Base-by-base conservation (phyloP, 2,329 filamentous ascomycete species). In the Botrytis tulipae region DNA sequence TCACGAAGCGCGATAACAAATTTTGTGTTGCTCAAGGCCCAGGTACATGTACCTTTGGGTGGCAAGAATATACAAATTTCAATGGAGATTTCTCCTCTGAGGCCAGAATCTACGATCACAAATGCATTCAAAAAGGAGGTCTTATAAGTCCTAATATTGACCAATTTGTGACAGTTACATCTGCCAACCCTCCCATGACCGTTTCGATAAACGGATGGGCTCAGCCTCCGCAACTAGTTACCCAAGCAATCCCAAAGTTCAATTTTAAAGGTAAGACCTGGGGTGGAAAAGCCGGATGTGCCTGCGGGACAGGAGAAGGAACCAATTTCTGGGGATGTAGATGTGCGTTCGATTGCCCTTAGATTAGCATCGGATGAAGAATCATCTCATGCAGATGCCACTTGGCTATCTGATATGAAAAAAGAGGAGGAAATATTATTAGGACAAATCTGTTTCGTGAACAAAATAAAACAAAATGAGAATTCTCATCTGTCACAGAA, bases 41-140 rank as follows among this genome's bases (percentile, higher is more conserved):
- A 4, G 44, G 44, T 9, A 71, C 40, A 35, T 71, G 59, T 32
- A 71, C 59, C 12, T 71, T 63, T 5, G 44, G 44, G 10, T 63
- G 44, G 42, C 69, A 71, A 63, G 59, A 71, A 65, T 63, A 35
- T 44, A 40, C 32, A 25, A 35, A 40, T 22, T 7, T 12, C 4
- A 12, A 51, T 9, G 40, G 32, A 29, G 20, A 10, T 6, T 51
- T 46, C 12, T 22, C 22, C 10, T 71, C 44, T 0, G 2, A 51
- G 32, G 69, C 42, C 3, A 51, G 2, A 20, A n/a, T 71, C 14
- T 71, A 71, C 59, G 59, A 71, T 6, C 18, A 71, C 25, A 51
- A 29, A 9, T 71, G 69, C 18, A 61, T 71, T n/a, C 46, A 68
- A 40, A 68, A 54, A 9, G 84, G 84, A 73, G 85, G 85, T 32